Evolutionary conservation across 2,329 filamentous ascomycete species (phyloP).

Genomic region (Sclerotinia subarctica): DNA sequence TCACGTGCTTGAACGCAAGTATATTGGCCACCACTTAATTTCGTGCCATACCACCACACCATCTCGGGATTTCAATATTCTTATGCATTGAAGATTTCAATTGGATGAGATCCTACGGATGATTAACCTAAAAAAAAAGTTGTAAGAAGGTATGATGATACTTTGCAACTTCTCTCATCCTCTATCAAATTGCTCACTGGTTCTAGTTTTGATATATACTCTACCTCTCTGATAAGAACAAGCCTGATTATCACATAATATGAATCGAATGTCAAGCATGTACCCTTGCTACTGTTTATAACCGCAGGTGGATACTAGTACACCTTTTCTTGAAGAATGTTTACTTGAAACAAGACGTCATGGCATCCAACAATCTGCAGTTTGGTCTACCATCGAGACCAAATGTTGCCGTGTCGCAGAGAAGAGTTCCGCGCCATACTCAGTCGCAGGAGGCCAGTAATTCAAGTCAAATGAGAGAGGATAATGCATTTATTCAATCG

Average conservation of each 20-base stretch:
- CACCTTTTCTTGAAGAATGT: conserved; percentile 26
- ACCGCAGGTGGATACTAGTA: conserved; percentile 25
- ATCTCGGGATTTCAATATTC: conserved; percentile 16
- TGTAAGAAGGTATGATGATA: conserved; percentile 6
- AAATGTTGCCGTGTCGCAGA: conserved; percentile 40
- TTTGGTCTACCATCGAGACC: conserved; percentile 44
- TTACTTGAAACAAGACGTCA: conserved; percentile 36
- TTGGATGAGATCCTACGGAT: conserved; percentile 16
- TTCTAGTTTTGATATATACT: not conserved
- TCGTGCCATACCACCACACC: conserved; percentile 21
- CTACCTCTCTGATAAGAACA: not conserved
- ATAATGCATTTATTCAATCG: conserved; percentile 42
- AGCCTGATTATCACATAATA: conserved; percentile 3
- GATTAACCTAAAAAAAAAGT: not conserved
- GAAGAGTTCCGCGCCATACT: conserved; percentile 33
- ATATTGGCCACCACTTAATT: conserved; percentile 30
- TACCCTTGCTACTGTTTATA: conserved; percentile 27
- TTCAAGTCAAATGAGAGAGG: conserved; percentile 40
- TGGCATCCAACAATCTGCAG: conserved; percentile 45
- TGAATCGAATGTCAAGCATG: conserved; percentile 30
- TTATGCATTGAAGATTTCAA: conserved; percentile 19
- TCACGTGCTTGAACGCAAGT: conserved; percentile 29
- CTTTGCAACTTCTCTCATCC: not conserved
- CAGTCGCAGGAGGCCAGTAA: conserved; percentile 25
- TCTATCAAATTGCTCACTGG: not conserved